Conservation (phyloP, 129 eudicot species). For the Daucus carota region DH1_v3.0 NC_030386.2:24030501-24031000, state of each 20-base stretch:
- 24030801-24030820: background rate
- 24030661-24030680: background rate
- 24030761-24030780: background rate
- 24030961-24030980: too few relatives aligned
- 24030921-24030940: background rate
- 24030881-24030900: conserved; percentile 96
- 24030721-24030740: background rate
- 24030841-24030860: background rate
- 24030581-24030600: background rate
- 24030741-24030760: background rate
- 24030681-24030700: too few relatives aligned
- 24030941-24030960: background rate
- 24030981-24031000: background rate
- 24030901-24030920: conserved; percentile 45
- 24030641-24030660: background rate
- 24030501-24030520: background rate
- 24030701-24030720: background rate
- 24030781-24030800: background rate
- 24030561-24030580: background rate
- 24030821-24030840: background rate
- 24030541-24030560: background rate
- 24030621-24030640: background rate
- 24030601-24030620: background rate
- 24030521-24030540: background rate
- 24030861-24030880: conserved; percentile 62